Conservation (phyloP, 345 rosid genomes). For the Carallia pectinifolia region DNA sequence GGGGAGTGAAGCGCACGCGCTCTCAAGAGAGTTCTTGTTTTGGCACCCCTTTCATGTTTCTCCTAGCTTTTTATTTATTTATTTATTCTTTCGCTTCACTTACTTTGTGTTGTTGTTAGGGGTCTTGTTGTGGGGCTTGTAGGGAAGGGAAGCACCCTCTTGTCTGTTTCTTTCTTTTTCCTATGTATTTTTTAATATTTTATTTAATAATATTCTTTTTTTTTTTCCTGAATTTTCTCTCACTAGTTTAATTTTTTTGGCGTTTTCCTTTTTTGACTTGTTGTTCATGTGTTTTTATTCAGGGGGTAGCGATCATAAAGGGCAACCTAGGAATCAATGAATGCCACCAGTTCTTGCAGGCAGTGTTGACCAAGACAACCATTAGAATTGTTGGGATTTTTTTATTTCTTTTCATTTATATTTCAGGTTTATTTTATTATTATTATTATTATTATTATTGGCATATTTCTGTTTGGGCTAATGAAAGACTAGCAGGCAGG, state of each 20-base stretch:
- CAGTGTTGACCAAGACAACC: constrained; percentile 34
- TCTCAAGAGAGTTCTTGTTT: constrained; percentile 25
- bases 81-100: not conserved
- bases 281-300: constrained; percentile 44
- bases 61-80: constrained; percentile 9
- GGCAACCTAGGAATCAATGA: constrained; percentile 65
- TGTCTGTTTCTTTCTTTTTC: constrained; percentile 38
- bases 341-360: constrained; percentile 13
- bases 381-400: constrained; percentile 18
- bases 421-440: too few species aligned
- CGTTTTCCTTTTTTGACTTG: constrained; percentile 51
- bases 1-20: constrained; percentile 55
- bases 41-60: constrained; percentile 48
- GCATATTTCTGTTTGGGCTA: too few species aligned
- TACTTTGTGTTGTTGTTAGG: constrained; percentile 33
- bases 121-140: constrained; percentile 43
- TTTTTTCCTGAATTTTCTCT: not conserved
- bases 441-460: too few species aligned
- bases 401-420: not conserved
- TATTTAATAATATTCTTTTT: not conserved
- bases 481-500: too few species aligned
- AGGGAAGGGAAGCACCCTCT: constrained; percentile 46
- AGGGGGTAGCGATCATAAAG: constrained; percentile 50
- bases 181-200: constrained; percentile 1
- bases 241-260: constrained; percentile 22